A percentile compares a stretch with the other conserved stretches of the same genome.
phyloP scores from a whole-genome alignment of 257 asterid species.

The Ilex aquifolium region DNA sequence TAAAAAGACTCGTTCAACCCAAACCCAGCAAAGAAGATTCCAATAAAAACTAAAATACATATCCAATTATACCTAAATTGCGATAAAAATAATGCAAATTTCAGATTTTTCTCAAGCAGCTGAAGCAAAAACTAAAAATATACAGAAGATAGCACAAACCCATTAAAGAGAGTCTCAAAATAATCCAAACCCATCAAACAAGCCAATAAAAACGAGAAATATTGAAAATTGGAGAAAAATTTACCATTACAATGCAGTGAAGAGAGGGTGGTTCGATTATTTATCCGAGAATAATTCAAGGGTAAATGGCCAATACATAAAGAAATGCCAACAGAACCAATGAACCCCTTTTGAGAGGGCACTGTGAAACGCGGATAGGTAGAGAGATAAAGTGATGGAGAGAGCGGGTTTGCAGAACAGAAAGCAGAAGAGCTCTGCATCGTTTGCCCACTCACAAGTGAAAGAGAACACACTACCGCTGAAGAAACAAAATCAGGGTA shows the following conservation, averaged over 20 bases:
- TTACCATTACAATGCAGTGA: slow-evolving; percentile 38
- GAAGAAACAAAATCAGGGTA: no score
- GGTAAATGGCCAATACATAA: slow-evolving; percentile 20
- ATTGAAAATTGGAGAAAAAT: slow-evolving; percentile 1
- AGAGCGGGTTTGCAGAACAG: slow-evolving; percentile 32
- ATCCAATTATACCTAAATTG: not conserved
- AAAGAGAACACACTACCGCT: no score
- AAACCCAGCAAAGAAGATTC: not conserved
- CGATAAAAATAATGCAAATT: not conserved
- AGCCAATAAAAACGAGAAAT: slow-evolving; percentile 1
- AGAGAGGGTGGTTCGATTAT: slow-evolving; percentile 18
- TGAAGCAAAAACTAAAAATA: not conserved
- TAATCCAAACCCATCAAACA: not conserved
- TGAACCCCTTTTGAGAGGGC: slow-evolving; percentile 17
- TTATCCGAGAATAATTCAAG: slow-evolving; percentile 17
- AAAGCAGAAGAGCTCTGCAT: slow-evolving; percentile 47
- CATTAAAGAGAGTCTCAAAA: not conserved
- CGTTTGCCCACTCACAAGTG: not conserved
- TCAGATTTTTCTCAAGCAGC: not conserved
- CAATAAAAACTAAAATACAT: not conserved
- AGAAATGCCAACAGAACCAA: slow-evolving; percentile 10
- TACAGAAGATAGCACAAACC: not conserved
- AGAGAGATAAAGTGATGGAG: slow-evolving; percentile 12
- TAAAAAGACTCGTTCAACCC: not conserved
- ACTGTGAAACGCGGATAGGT: slow-evolving; percentile 11